Percentiles rank a stretch among this genome's conserved stretches.
Conservation (phyloP, 2,329 filamentous ascomycete genomes). For the Biscogniauxia mediterranea region DNA sequence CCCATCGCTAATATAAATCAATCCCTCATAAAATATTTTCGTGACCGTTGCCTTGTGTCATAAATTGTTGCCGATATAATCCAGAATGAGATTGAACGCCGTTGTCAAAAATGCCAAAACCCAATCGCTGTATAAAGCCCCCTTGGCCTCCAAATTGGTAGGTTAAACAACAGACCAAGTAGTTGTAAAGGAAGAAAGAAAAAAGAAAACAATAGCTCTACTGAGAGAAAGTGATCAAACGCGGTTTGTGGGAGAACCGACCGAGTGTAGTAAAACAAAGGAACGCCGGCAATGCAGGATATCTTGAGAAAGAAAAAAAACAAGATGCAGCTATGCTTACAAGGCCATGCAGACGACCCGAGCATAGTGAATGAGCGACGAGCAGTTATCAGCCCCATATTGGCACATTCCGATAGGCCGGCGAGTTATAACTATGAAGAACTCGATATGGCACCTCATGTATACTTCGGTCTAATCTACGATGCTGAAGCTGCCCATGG, state of each 20-base stretch:
- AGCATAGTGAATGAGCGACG: not conserved
- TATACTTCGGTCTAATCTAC: constrained; percentile 35
- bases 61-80: constrained; percentile 21
- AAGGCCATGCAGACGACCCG: not conserved
- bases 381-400: constrained; percentile 50
- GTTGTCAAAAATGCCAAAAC: constrained; percentile 3
- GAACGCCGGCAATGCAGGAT: constrained; percentile 23
- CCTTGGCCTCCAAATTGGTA: not conserved
- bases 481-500: constrained; percentile 38
- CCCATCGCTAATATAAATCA: not conserved
- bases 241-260: constrained; percentile 1
- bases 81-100: constrained; percentile 15
- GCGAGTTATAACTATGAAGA: constrained; percentile 58
- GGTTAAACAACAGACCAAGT: constrained; percentile 1
- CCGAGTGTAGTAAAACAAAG: constrained; percentile 10
- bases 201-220: constrained; percentile 6
- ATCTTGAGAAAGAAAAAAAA: constrained; percentile 9
- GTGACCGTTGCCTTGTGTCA: constrained; percentile 21
- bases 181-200: constrained; percentile 6
- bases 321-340: constrained; percentile 4
- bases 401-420: constrained; percentile 52
- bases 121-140: not conserved
- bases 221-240: constrained; percentile 8
- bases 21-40: constrained; percentile 6
- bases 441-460: constrained; percentile 46